Evolutionary conservation across 805 yeast genomes (phyloP).

Genomic region (Millerago galiae): DNA sequence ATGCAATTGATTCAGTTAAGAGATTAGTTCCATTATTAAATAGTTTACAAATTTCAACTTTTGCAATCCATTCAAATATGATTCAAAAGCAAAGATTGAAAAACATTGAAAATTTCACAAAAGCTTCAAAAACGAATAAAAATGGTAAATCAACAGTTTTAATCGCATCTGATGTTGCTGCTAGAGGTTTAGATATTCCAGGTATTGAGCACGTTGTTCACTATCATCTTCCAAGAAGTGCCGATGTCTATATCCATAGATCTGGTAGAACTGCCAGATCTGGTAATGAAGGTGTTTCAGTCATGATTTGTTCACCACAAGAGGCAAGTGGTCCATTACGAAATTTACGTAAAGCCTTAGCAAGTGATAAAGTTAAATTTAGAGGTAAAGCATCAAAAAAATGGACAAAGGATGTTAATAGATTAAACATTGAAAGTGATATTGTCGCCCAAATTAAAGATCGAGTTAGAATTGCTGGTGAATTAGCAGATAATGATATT

Average conservation of each 20-base stretch:
- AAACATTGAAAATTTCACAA: conserved; percentile 74
- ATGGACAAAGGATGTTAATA: conserved; percentile 52
- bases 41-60: conserved; percentile 58
- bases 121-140: conserved; percentile 33
- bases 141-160: conserved; percentile 53
- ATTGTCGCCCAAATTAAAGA: conserved; percentile 64
- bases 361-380: conserved; percentile 26
- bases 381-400: conserved; percentile 31
- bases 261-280: conserved; percentile 99
- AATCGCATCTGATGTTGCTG: conserved; percentile 96
- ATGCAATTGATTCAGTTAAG: conserved; percentile 92
- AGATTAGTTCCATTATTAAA: conserved; percentile 72
- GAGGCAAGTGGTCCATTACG: conserved; percentile 86
- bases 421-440: conserved; percentile 72
- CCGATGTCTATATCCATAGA: conserved; percentile 91
- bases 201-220: conserved; percentile 90
- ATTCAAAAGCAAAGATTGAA: conserved; percentile 87
- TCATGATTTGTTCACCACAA: conserved; percentile 87
- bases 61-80: conserved; percentile 90
- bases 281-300: conserved; percentile 87
- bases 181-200: conserved; percentile 93
- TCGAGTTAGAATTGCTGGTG: conserved; percentile 61
- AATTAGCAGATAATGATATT: conserved; percentile 67
- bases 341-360: conserved; percentile 58
- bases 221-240: conserved; percentile 90